Percentiles rank a stretch among this genome's conserved stretches.
Evolutionary conservation across 805 yeast species (phyloP).

Genomic region (Starmerella tilneyi): DNA sequence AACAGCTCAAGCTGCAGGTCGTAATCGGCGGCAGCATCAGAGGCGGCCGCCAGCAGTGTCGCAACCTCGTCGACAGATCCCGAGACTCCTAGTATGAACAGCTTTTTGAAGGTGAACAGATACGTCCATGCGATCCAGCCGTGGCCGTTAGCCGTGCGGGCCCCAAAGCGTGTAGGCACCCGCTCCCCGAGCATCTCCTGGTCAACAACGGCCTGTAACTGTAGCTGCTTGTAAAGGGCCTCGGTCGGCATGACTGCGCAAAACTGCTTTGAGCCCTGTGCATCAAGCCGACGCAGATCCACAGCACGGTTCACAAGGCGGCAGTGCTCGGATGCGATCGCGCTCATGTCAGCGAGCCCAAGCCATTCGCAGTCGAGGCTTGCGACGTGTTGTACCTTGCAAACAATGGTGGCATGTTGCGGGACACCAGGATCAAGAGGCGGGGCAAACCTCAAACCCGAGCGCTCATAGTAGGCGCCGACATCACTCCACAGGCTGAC

Average conservation of each 20-base stretch:
- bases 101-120: constrained; percentile 7
- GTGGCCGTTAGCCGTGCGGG: constrained; percentile 19
- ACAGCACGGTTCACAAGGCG: constrained; percentile 10
- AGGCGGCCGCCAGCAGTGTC: constrained; percentile 11
- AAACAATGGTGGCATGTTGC: constrained; percentile 7
- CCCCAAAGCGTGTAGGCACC: constrained; percentile 13
- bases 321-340: constrained; percentile 12
- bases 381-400: background rate
- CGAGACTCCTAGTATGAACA: constrained; percentile 15
- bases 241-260: constrained; percentile 13
- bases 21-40: constrained; percentile 10
- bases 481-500: constrained; percentile 21
- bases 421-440: constrained; percentile 3
- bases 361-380: constrained; percentile 9
- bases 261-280: constrained; percentile 5
- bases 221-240: constrained; percentile 19
- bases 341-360: background rate
- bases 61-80: constrained; percentile 21
- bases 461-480: constrained; percentile 16
- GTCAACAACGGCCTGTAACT: constrained; percentile 11
- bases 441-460: constrained; percentile 14
- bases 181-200: constrained; percentile 13
- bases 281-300: constrained; percentile 8
- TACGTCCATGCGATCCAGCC: constrained; percentile 22
- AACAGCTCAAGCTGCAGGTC: constrained; percentile 10